Evolutionary conservation across 352 stramenopile species (phyloP).

Genomic region (Pythium pectinolyticum): DNA sequence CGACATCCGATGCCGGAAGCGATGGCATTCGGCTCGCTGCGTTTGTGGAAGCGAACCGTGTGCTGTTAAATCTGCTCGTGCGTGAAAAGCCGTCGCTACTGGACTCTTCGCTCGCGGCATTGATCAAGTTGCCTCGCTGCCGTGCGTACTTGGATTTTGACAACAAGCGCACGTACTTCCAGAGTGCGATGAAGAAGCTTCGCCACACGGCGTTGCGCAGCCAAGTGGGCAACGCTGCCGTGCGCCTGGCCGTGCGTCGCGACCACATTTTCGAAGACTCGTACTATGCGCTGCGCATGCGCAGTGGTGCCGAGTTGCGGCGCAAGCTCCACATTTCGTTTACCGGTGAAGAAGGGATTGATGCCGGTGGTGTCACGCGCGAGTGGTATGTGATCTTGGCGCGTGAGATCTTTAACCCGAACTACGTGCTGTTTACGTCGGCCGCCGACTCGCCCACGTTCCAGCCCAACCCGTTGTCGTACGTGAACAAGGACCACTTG

Average conservation of each 20-base stretch:
- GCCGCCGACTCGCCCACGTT: slow-evolving; percentile 98
- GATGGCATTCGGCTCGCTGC: slow-evolving; percentile 78
- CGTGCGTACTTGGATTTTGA: slow-evolving; percentile 98
- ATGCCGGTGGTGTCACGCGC: slow-evolving; percentile 97
- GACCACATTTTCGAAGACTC: slow-evolving; percentile 99
- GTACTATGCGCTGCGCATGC: slow-evolving; percentile 96
- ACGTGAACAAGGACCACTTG: slow-evolving; percentile 98
- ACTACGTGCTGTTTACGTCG: slow-evolving; percentile 99
- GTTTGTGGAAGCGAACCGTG: slow-evolving; percentile 96
- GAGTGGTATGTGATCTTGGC: slow-evolving; percentile 99
- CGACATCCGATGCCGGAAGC: slow-evolving; percentile 55
- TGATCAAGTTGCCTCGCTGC: slow-evolving; percentile 96
- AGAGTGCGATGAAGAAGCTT: slow-evolving; percentile 92
- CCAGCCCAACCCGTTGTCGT: slow-evolving; percentile 98
- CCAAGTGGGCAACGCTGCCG: slow-evolving; percentile 90
- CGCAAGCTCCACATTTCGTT: slow-evolving; percentile 98
- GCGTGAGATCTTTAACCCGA: slow-evolving; percentile 99
- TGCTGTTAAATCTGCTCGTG: slow-evolving; percentile 97
- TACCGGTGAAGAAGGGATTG: slow-evolving; percentile 97
- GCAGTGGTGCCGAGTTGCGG: slow-evolving; percentile 96
- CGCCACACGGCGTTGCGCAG: slow-evolving; percentile 80
- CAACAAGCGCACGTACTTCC: slow-evolving; percentile 99
- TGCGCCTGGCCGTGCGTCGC: slow-evolving; percentile 89
- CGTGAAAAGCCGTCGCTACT: slow-evolving; percentile 95
- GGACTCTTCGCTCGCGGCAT: slow-evolving; percentile 93